Conservation (phyloP, 1,139 yeast genomes). For the Magnusiomyces ingens region DNA sequence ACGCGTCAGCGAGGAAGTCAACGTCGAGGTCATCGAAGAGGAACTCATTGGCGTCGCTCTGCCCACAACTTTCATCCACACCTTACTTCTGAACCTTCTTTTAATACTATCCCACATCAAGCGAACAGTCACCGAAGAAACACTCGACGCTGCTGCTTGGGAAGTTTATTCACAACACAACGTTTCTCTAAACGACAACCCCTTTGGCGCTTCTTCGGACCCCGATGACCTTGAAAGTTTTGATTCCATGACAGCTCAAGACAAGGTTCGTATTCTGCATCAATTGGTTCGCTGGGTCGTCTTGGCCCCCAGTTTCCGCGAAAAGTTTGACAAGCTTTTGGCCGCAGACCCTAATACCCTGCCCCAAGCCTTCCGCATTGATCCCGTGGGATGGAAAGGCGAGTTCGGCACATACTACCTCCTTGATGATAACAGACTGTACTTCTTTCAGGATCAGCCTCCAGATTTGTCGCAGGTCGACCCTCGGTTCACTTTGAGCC, state of each 20-base stretch:
- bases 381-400: conserved; percentile 31
- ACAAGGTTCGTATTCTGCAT: conserved; percentile 20
- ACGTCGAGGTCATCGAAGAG: conserved; percentile 28
- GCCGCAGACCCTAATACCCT: conserved; percentile 12
- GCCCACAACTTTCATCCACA: conserved; percentile 15
- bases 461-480: conserved; percentile 22
- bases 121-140: conserved; percentile 4
- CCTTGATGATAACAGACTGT: conserved; percentile 34
- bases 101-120: neutral
- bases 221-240: conserved; percentile 3
- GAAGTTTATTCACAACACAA: conserved; percentile 7
- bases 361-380: conserved; percentile 22
- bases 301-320: conserved; percentile 22
- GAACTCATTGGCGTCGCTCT: conserved; percentile 23
- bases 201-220: conserved; percentile 9
- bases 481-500: neutral
- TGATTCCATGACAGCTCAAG: conserved; percentile 14
- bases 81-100: conserved; percentile 7
- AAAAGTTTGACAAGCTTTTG: conserved; percentile 20
- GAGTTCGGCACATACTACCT: conserved; percentile 29
- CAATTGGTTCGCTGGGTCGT: conserved; percentile 24
- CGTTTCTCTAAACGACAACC: conserved; percentile 7
- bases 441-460: conserved; percentile 23
- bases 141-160: conserved; percentile 17
- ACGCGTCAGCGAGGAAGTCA: conserved; percentile 21